phyloP scores from a whole-genome alignment of 1,139 yeast genomes.

The Taphrina flavorubra region DNA sequence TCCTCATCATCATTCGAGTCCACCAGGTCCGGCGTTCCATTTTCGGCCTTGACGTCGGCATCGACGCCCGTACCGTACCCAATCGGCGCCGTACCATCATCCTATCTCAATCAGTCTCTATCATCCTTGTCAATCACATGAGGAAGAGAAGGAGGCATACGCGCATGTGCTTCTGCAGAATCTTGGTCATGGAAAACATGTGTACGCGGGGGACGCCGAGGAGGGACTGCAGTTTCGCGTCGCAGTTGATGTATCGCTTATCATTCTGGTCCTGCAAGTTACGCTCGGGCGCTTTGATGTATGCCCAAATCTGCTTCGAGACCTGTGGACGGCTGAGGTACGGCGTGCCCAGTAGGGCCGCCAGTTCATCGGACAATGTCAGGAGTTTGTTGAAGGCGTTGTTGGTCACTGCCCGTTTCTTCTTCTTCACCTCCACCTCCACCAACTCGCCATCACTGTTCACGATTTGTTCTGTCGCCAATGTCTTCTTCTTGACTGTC shows the following conservation, averaged over 20 bases:
- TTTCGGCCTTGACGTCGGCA: not conserved
- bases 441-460: slow-evolving; percentile 32
- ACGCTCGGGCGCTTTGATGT: slow-evolving; percentile 63
- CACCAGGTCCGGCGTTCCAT: not conserved
- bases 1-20: slow-evolving; percentile 10
- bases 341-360: slow-evolving; percentile 54
- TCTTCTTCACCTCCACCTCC: slow-evolving; percentile 31
- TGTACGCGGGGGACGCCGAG: slow-evolving; percentile 61
- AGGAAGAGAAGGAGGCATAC: not conserved
- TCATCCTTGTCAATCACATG: too few species aligned
- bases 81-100: slow-evolving; percentile 26
- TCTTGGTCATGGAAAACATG: slow-evolving; percentile 72
- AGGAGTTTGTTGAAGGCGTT: slow-evolving; percentile 49
- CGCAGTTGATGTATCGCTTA: slow-evolving; percentile 70
- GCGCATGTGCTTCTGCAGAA: slow-evolving; percentile 29
- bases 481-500: slow-evolving; percentile 50
- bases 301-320: slow-evolving; percentile 74
- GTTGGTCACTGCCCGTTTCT: slow-evolving; percentile 43
- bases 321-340: slow-evolving; percentile 69
- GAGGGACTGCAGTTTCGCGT: slow-evolving; percentile 63
- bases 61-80: slow-evolving; percentile 23
- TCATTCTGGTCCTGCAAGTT: slow-evolving; percentile 71
- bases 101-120: not conserved
- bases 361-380: slow-evolving; percentile 61
- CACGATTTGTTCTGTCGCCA: slow-evolving; percentile 29